A percentile compares a stretch with the other conserved stretches of the same genome.
Conservation (phyloP, 768 basidiomycete genomes). For the Neoboletus brunneissimus region DNA sequence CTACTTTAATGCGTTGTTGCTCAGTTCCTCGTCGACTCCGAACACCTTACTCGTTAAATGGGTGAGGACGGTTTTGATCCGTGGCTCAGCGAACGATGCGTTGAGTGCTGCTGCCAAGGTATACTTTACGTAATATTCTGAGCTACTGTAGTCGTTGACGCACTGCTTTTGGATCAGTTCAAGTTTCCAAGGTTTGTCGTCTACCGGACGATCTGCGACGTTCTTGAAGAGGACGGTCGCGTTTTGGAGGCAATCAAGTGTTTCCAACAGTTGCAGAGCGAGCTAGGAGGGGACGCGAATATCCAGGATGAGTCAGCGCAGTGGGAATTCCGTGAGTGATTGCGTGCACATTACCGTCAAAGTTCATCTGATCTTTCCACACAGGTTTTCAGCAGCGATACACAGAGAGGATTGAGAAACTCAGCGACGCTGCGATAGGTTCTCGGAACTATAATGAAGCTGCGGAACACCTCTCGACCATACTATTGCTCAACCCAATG, state of each 20-base stretch:
- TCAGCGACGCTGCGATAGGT: not conserved
- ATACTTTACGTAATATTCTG: too few relatives aligned
- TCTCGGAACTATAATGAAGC: not conserved
- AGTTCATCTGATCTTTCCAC: too few relatives aligned
- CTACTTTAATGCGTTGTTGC: slow-evolving; percentile 1
- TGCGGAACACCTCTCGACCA: not conserved
- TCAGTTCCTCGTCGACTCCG: not conserved
- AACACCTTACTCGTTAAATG: slow-evolving; percentile 3
- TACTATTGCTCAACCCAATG: not conserved
- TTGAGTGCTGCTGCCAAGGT: too few relatives aligned
- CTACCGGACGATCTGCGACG: slow-evolving; percentile 3
- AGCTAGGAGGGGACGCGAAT: not conserved
- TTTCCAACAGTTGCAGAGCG: not conserved
- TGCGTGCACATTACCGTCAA: too few relatives aligned
- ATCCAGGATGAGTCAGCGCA: not conserved
- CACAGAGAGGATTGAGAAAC: not conserved
- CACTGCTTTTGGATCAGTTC: not conserved
- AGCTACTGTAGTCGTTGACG: too few relatives aligned
- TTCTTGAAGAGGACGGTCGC: not conserved
- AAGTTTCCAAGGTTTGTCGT: not conserved
- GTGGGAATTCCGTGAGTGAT: slow-evolving; percentile 5
- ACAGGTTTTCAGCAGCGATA: not conserved
- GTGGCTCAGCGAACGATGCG: not conserved
- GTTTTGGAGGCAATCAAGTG: not conserved
- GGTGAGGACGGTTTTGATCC: not conserved